phyloP scores from a whole-genome alignment of 768 basidiomycete species.

The Dioszegia aurantiaca region DNA sequence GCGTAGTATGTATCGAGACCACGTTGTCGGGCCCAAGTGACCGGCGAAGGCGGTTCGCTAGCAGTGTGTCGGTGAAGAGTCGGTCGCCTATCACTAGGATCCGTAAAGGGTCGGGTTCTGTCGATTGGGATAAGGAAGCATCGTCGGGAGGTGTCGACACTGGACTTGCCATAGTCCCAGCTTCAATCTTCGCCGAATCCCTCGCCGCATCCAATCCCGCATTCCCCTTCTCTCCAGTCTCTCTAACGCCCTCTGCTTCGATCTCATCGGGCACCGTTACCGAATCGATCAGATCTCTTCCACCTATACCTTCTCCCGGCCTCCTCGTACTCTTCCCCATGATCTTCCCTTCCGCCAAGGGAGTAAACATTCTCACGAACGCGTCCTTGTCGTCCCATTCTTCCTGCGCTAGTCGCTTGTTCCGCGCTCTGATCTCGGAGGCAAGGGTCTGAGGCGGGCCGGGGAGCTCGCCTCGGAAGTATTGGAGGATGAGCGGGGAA shows the following conservation, averaged over 20 bases:
- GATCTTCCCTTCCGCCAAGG: constrained; percentile 47
- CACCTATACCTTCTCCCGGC: constrained; percentile 4
- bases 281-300: constrained; percentile 12
- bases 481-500: constrained; percentile 65
- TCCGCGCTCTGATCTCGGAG: not conserved
- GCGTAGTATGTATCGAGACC: constrained; percentile 49
- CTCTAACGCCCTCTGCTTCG: not conserved
- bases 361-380: constrained; percentile 49
- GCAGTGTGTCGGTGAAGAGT: constrained; percentile 82
- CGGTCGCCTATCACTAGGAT: constrained; percentile 89
- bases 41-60: constrained; percentile 64
- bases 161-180: not conserved
- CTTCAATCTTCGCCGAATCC: constrained; percentile 3
- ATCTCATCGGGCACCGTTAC: not conserved
- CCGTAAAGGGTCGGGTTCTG: constrained; percentile 31
- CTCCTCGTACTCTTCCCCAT: constrained; percentile 26
- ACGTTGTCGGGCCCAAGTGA: constrained; percentile 16
- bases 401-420: constrained; percentile 46
- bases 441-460: constrained; percentile 24
- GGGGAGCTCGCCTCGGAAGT: constrained; percentile 64
- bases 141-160: not conserved
- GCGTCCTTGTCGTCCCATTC: constrained; percentile 30
- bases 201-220: constrained; percentile 2
- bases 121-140: not conserved
- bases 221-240: not conserved